Evolutionary conservation across 768 basidiomycete species (phyloP).

Genomic region (Panaeolus papilionaceus): DNA sequence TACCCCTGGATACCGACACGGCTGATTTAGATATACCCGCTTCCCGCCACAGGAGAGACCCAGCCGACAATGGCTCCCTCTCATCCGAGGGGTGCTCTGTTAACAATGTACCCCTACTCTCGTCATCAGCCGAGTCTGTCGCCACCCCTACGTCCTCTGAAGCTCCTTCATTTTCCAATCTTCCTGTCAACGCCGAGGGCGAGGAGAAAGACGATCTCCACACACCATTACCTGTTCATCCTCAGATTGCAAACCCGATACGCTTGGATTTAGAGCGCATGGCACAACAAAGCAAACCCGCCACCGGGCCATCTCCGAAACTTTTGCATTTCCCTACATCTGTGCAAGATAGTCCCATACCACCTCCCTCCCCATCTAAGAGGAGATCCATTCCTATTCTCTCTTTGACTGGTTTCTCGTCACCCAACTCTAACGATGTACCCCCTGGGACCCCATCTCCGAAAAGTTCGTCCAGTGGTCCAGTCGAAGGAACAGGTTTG

Average conservation of each 20-base stretch:
- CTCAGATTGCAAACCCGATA: constrained; percentile 27
- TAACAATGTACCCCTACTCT: constrained; percentile 51
- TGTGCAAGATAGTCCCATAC: constrained; percentile 24
- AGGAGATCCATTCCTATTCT: constrained; percentile 47
- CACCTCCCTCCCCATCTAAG: constrained; percentile 31
- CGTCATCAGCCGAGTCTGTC: constrained; percentile 67
- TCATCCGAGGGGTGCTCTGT: constrained; percentile 35
- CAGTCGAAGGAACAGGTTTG: constrained; percentile 32
- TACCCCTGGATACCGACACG: constrained; percentile 18
- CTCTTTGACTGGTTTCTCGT: constrained; percentile 43
- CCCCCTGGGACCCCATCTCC: constrained; percentile 34
- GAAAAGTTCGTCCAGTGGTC: constrained; percentile 13
- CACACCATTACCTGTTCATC: constrained; percentile 27
- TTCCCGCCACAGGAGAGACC: constrained; percentile 18
- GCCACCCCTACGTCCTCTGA: constrained; percentile 61
- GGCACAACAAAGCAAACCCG: constrained; percentile 36
- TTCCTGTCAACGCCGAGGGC: constrained; percentile 37
- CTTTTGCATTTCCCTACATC: constrained; percentile 53
- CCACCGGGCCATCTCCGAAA: constrained; percentile 29
- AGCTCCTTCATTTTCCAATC: constrained; percentile 46
- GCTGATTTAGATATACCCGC: constrained; percentile 7
- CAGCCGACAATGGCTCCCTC: constrained; percentile 35
- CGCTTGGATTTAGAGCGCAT: constrained; percentile 29
- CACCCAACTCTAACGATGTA: constrained; percentile 25
- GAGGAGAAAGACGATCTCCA: constrained; percentile 28